Conservation (phyloP, 306 rosid genomes). For the Alnus rubra region DNA sequence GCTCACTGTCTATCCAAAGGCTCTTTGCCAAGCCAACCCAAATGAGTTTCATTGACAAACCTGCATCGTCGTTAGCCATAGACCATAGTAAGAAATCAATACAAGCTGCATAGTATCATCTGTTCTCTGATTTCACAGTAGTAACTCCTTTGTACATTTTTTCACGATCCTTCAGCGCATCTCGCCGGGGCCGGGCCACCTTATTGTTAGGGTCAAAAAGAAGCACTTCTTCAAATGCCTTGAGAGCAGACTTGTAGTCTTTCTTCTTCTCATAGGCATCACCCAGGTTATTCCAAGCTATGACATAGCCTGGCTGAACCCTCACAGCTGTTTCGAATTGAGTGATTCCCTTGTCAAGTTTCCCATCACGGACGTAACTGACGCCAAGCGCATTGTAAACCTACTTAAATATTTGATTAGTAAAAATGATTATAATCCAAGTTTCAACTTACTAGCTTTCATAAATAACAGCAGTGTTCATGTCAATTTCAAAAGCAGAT, state of each 20-base stretch:
- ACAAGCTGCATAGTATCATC: constrained; percentile 30
- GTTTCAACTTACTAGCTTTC: neutral
- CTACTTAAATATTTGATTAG: constrained; percentile 31
- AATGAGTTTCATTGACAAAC: constrained; percentile 4
- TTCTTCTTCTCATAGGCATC: constrained; percentile 88
- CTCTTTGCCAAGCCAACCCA: constrained; percentile 8
- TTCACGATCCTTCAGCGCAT: constrained; percentile 60
- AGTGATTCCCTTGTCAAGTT: constrained; percentile 82
- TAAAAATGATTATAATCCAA: neutral
- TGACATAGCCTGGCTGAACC: constrained; percentile 93
- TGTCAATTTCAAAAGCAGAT: neutral
- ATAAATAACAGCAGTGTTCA: neutral
- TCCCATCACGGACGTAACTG: constrained; percentile 75
- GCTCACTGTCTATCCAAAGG: constrained; percentile 7
- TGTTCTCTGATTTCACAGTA: constrained; percentile 63
- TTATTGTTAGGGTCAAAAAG: constrained; percentile 93
- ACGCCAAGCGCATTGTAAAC: constrained; percentile 95
- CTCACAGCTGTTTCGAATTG: constrained; percentile 89
- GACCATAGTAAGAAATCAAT: neutral
- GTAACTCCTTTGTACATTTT: constrained; percentile 69
- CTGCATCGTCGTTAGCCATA: constrained; percentile 1
- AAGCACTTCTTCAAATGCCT: constrained; percentile 92
- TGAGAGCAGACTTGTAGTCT: constrained; percentile 69
- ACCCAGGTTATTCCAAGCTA: constrained; percentile 99
- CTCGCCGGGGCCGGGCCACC: constrained; percentile 84